A percentile compares a stretch with the other conserved stretches of the same genome.
These are phyloP conservation scores for Populus trichocarpa DNA, from an alignment of 441 rosid species.

Conservation along the genomic window DNA sequence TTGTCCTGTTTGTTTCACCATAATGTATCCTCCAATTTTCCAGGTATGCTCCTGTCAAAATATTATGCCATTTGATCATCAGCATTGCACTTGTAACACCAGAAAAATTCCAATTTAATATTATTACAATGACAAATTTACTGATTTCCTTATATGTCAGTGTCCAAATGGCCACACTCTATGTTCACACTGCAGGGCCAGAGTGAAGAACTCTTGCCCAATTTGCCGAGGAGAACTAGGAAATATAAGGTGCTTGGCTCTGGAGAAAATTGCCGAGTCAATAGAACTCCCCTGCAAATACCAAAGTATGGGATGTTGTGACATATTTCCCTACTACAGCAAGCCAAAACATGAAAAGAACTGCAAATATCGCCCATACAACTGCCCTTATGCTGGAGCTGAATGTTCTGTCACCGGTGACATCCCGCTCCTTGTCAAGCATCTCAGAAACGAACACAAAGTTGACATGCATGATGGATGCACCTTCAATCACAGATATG, in stretches of 20 bases:
- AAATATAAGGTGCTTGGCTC: conserved; percentile 67
- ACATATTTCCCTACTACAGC: conserved; percentile 68
- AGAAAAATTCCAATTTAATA: background rate
- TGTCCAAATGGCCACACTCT: conserved; percentile 74
- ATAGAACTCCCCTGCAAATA: conserved; percentile 64
- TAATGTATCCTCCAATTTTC: conserved; percentile 77
- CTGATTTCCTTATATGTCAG: conserved; percentile 23
- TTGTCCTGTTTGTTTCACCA: conserved; percentile 33
- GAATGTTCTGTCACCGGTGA: conserved; percentile 66
- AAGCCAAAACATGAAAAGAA: conserved; percentile 63
- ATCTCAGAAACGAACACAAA: conserved; percentile 65
- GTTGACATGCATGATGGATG: conserved; percentile 76
- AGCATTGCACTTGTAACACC: background rate
- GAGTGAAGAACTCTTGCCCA: conserved; percentile 67
- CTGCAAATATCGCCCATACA: conserved; percentile 55
- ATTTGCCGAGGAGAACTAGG: conserved; percentile 75
- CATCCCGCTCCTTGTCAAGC: conserved; percentile 53
- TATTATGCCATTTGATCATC: background rate
- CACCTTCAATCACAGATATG: conserved; percentile 73
- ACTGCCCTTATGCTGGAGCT: conserved; percentile 71
- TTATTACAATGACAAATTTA: background rate
- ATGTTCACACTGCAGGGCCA: conserved; percentile 61
- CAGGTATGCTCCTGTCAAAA: conserved; percentile 40
- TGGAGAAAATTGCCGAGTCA: conserved; percentile 76
- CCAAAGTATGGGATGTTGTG: conserved; percentile 57